Base-by-base conservation (phyloP, 2,329 filamentous ascomycete species). In the Chrysosporium queenslandicum region DNA sequence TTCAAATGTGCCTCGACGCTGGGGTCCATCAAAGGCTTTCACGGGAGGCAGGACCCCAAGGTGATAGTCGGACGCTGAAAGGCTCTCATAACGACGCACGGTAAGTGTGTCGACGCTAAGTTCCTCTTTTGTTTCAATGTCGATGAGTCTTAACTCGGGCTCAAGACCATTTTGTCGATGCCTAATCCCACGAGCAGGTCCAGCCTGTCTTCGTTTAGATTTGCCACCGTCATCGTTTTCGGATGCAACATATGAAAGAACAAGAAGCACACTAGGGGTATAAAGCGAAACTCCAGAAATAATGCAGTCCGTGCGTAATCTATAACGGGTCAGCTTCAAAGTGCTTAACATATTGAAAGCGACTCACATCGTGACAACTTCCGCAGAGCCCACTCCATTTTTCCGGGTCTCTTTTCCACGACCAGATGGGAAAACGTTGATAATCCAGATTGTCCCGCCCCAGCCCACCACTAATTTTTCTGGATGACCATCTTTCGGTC, bases 201-300 rank as follows among this genome's bases (percentile, higher is more conserved):
- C 59, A 41, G 55, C 57, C 54, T 64, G 57, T 57, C 65, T 54
- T 46, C 57, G 46, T 57, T 58, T 50, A 11, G 54, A 63, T 74
- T 65, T 30, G 66, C 77, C 69, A 11, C 81, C 78, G 12, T 82
- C 76, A 16, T 85, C 78, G 7, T 83, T 76, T 42, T 88, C 86
- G 34, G 83, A 80, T 55, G 83, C 83, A 63, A 89, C 83, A 71
- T 94, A 96, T 64, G 90, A 90, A 71, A 98, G 84, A 63, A 97
- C 85, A 62, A 95, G 80, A 68, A 98, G 78, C 60, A 95, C 77
- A 65, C 81, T 92, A 66, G 88, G 87, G 66, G 89, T 95, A 81
- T 96, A 97, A 70, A 98, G 78, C 58, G 91, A 94, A 69, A 98
- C 85, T 63, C 92, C 92, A 66, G 92, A 95, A 74, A 98, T 88